These are phyloP conservation scores for Phytophthora citricola DNA, from an alignment of 352 stramenopile genomes.

Conservation along the genomic window DNA sequence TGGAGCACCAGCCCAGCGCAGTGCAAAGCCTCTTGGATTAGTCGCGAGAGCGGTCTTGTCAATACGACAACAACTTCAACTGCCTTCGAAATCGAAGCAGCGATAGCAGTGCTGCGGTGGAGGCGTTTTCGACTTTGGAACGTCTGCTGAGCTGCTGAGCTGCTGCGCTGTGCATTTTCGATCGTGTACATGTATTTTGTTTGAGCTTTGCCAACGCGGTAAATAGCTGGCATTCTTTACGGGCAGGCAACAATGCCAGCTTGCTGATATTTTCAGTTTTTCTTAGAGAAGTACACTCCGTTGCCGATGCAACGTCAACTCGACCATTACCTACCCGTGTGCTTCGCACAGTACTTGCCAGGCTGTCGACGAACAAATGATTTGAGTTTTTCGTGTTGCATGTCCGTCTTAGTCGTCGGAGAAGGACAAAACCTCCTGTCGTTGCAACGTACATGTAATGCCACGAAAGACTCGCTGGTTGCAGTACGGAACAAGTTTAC, in stretches of 20 bases:
- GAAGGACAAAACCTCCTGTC: not conserved
- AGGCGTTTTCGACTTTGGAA: too few relatives aligned
- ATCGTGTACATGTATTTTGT: too few relatives aligned
- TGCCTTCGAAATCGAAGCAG: conserved; percentile 6
- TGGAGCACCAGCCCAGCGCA: not conserved
- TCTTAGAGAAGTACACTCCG: not conserved
- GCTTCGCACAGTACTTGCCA: not conserved
- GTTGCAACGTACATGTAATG: conserved; percentile 1
- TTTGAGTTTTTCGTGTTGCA: conserved; percentile 12
- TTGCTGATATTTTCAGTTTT: not conserved
- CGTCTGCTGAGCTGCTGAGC: too few relatives aligned
- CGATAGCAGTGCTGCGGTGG: too few relatives aligned
- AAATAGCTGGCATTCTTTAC: too few relatives aligned
- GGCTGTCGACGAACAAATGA: conserved; percentile 8
- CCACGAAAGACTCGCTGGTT: conserved; percentile 14
- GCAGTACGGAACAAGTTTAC: conserved; percentile 15
- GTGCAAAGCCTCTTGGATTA: conserved; percentile 29
- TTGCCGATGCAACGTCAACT: not conserved
- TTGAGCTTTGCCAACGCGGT: too few relatives aligned
- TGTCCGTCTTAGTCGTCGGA: conserved; percentile 1
- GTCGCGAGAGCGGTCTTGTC: conserved; percentile 15
- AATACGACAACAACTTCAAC: conserved; percentile 37
- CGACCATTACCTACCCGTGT: conserved; percentile 15
- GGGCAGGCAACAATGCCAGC: too few relatives aligned
- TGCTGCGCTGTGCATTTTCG: not conserved